Percentiles rank a stretch among this genome's conserved stretches.
phyloP scores from a whole-genome alignment of 2,329 filamentous ascomycete species.

The Falciphora oryzae region DNA sequence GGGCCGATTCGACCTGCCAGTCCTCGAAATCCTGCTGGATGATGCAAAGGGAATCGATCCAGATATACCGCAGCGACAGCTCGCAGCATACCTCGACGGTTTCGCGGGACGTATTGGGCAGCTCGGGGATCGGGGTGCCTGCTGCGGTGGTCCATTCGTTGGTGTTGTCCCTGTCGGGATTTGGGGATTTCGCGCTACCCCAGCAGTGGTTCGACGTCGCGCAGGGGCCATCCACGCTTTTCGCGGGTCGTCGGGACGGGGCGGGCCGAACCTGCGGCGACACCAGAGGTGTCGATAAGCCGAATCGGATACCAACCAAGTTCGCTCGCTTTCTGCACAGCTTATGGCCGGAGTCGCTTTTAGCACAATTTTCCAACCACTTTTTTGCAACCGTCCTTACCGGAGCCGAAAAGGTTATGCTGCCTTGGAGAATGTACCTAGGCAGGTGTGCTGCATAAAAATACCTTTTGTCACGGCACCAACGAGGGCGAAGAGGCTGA shows the following conservation, averaged over 20 bases:
- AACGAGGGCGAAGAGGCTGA: no score
- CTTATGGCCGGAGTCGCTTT: neutral
- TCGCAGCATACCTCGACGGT: neutral
- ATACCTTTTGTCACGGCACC: no score
- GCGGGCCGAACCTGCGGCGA: neutral
- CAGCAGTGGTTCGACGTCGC: neutral
- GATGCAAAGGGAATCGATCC: no score
- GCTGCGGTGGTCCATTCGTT: neutral
- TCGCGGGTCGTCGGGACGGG: neutral
- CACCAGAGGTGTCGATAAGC: neutral
- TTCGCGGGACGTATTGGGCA: neutral
- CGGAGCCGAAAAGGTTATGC: neutral
- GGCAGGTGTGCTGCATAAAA: no score
- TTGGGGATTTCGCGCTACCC: neutral
- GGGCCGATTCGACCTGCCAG: slow-evolving; percentile 11
- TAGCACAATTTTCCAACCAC: neutral
- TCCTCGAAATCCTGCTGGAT: neutral
- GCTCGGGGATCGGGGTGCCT: neutral
- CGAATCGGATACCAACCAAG: neutral
- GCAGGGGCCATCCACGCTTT: neutral
- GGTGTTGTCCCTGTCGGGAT: neutral
- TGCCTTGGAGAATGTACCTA: neutral
- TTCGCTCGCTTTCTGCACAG: neutral
- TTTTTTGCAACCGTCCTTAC: neutral
- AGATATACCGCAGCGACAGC: neutral